Conservation (phyloP, 768 basidiomycete genomes). For the Tylopilus plumbeoviolaceoides region DNA sequence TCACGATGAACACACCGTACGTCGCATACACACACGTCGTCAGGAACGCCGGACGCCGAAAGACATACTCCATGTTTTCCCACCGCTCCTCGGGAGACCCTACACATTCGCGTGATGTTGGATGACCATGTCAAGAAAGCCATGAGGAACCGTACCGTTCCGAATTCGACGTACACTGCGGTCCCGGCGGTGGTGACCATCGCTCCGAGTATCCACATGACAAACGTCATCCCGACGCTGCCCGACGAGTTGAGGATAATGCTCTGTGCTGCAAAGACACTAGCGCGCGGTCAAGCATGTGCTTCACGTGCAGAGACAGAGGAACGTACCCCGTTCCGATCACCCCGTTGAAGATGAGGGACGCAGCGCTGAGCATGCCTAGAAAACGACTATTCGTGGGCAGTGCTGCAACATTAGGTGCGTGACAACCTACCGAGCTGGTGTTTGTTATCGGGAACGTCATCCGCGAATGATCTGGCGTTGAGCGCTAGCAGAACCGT, state of each 20-base stretch:
- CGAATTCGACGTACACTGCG: slow-evolving; percentile 70
- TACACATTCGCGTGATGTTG: slow-evolving; percentile 19
- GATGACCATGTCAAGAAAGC: not conserved
- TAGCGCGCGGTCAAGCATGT: slow-evolving; percentile 18
- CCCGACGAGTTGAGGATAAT: slow-evolving; percentile 64
- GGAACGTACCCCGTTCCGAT: slow-evolving; percentile 60
- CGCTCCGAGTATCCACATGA: slow-evolving; percentile 71
- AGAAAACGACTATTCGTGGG: not conserved
- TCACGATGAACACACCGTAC: slow-evolving; percentile 55
- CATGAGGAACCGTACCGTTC: slow-evolving; percentile 45
- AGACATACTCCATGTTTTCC: slow-evolving; percentile 73
- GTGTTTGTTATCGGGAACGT: slow-evolving; percentile 45
- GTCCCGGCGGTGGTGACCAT: slow-evolving; percentile 62
- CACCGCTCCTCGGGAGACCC: slow-evolving; percentile 68
- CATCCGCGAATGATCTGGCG: slow-evolving; percentile 30
- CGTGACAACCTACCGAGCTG: slow-evolving; percentile 42
- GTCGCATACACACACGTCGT: slow-evolving; percentile 54
- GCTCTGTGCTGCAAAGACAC: slow-evolving; percentile 69
- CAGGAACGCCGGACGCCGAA: slow-evolving; percentile 56
- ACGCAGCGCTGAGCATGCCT: slow-evolving; percentile 46
- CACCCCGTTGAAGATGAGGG: slow-evolving; percentile 72
- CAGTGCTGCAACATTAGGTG: not conserved
- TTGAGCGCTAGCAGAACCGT: not conserved
- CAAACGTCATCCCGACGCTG: slow-evolving; percentile 62
- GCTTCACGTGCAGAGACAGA: too few species aligned